phyloP scores from a whole-genome alignment of 495 filamentous ascomycete species.

The Podospora australis region DNA sequence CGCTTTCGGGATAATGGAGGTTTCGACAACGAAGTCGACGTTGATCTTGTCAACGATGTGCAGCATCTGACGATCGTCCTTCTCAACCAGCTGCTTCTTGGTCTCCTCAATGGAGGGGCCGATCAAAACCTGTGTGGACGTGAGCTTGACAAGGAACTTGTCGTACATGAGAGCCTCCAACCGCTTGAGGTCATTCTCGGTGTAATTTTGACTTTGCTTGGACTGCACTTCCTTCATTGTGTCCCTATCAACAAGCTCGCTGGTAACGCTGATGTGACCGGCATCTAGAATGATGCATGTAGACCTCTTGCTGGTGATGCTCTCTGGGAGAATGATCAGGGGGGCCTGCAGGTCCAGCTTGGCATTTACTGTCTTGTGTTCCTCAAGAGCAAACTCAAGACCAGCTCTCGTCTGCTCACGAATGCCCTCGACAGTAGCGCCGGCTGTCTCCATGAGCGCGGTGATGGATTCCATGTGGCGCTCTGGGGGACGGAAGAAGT shows the following conservation, averaged over 20 bases:
- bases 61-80: conserved; percentile 63
- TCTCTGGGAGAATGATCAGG: conserved; percentile 91
- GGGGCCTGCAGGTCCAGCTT: conserved; percentile 94
- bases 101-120: conserved; percentile 91
- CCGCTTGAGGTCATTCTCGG: conserved; percentile 77
- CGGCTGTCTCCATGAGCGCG: conserved; percentile 87
- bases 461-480: conserved; percentile 97
- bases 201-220: conserved; percentile 84
- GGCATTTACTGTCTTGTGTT: conserved; percentile 96
- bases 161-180: conserved; percentile 93
- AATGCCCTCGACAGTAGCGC: conserved; percentile 88
- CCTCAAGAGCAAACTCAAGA: conserved; percentile 89
- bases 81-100: conserved; percentile 69
- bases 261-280: conserved; percentile 88
- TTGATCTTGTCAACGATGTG: conserved; percentile 96
- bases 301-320: conserved; percentile 69
- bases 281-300: conserved; percentile 92
- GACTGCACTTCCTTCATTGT: conserved; percentile 83
- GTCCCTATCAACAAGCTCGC: conserved; percentile 83
- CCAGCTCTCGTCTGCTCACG: conserved; percentile 93
- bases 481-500: conserved; percentile 93
- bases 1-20: conserved; percentile 89
- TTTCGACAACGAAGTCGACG: conserved; percentile 86
- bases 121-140: conserved; percentile 90
- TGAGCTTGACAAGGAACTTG: conserved; percentile 83